phyloP scores from a whole-genome alignment of 2,329 filamentous ascomycete genomes.

The Phyllosticta capitalensis region DNA sequence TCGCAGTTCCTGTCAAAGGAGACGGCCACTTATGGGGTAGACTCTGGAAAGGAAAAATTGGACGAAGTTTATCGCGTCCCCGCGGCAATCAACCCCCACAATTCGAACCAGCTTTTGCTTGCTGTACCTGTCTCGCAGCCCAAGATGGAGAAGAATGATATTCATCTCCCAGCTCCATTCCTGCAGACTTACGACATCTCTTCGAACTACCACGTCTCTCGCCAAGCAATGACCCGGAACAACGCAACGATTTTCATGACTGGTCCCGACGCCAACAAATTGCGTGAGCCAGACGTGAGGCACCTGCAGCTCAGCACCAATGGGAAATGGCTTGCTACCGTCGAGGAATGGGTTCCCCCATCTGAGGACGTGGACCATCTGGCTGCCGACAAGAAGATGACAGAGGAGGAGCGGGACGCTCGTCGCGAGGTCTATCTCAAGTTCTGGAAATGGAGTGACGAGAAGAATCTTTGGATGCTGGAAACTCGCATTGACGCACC shows the following conservation, averaged over 20 bases:
- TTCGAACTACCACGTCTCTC: constrained; percentile 65
- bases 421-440: constrained; percentile 72
- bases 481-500: constrained; percentile 77
- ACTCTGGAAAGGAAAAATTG: constrained; percentile 10
- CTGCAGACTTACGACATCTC: constrained; percentile 85
- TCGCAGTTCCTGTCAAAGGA: constrained; percentile 16
- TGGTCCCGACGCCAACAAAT: constrained; percentile 37
- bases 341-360: constrained; percentile 83
- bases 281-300: constrained; percentile 70
- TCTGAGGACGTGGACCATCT: constrained; percentile 56
- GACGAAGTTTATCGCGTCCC: constrained; percentile 23
- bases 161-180: constrained; percentile 43
- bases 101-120: constrained; percentile 33
- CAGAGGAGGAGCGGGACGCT: constrained; percentile 36
- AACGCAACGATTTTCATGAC: constrained; percentile 75
- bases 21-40: background rate
- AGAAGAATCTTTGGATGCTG: constrained; percentile 55
- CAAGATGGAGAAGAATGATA: constrained; percentile 17
- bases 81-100: constrained; percentile 32
- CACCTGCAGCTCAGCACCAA: constrained; percentile 68
- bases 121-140: constrained; percentile 45
- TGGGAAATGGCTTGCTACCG: constrained; percentile 80
- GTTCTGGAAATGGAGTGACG: constrained; percentile 67
- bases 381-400: constrained; percentile 27
- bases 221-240: constrained; percentile 81